Conservation (phyloP, 2,329 filamentous ascomycete species). For the Gliomastix tumulicola region DNA sequence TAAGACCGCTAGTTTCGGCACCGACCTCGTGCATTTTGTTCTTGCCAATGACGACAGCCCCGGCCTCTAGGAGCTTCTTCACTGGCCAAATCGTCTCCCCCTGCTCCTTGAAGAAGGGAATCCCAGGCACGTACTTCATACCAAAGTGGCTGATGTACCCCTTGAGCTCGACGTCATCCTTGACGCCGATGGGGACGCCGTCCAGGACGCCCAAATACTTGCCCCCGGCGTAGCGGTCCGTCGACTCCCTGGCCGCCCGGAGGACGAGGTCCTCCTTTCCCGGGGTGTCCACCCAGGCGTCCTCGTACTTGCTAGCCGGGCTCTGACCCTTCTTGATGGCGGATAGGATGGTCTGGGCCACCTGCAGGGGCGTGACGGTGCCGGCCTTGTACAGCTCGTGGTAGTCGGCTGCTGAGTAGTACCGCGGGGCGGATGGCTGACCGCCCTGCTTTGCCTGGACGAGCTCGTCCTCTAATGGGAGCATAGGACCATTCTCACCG, state of each 20-base stretch:
- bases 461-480: slow-evolving; percentile 33
- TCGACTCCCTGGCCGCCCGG: slow-evolving; percentile 65
- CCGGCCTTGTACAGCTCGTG: slow-evolving; percentile 67
- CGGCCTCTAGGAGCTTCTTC: slow-evolving; percentile 19
- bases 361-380: slow-evolving; percentile 62
- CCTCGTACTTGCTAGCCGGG: slow-evolving; percentile 54
- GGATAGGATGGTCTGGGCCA: slow-evolving; percentile 64
- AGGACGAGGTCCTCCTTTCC: slow-evolving; percentile 49
- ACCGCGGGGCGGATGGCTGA: slow-evolving; percentile 35
- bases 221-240: slow-evolving; percentile 62
- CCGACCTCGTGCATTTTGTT: slow-evolving; percentile 77
- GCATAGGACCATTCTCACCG: slow-evolving; percentile 23
- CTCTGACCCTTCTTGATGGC: slow-evolving; percentile 55
- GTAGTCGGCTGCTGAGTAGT: slow-evolving; percentile 70
- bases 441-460: slow-evolving; percentile 25
- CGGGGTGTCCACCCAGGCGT: slow-evolving; percentile 65
- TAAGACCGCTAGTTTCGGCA: slow-evolving; percentile 76
- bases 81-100: slow-evolving; percentile 59
- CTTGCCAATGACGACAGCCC: slow-evolving; percentile 45
- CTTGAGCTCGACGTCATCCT: slow-evolving; percentile 69
- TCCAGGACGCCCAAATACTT: slow-evolving; percentile 64
- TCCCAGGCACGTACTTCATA: slow-evolving; percentile 50
- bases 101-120: slow-evolving; percentile 40
- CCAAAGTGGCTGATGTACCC: slow-evolving; percentile 65
- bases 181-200: slow-evolving; percentile 76